phyloP scores from a whole-genome alignment of 768 basidiomycete genomes.

The Hirschioporus abietinus region DNA sequence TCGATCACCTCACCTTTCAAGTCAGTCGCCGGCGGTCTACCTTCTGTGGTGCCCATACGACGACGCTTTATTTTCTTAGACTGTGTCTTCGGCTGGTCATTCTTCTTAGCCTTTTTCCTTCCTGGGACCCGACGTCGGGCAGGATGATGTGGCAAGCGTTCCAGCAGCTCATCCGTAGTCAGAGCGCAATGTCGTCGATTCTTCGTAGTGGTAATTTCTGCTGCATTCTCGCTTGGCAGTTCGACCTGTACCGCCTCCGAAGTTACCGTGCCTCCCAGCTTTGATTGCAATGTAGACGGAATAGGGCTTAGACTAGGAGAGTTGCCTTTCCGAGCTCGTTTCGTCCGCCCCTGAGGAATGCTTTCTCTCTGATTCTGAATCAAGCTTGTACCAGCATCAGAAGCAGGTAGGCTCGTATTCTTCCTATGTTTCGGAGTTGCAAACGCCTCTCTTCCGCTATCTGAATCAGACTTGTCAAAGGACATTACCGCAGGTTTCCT shows the following conservation, averaged over 20 bases:
- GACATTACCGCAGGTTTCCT: background rate
- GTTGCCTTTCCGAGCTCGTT: background rate
- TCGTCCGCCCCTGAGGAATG: background rate
- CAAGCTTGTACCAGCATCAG: background rate
- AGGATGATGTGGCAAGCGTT: background rate
- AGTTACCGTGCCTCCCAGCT: too few relatives aligned
- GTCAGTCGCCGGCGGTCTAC: background rate
- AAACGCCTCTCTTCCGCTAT: background rate
- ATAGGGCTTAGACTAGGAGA: background rate
- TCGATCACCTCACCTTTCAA: background rate
- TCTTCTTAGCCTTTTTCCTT: background rate
- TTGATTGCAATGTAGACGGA: background rate
- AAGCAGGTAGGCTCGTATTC: background rate
- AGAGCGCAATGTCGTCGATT: background rate
- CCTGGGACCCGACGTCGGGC: too few relatives aligned
- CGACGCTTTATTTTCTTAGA: background rate
- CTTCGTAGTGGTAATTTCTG: background rate
- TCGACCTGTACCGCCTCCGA: too few relatives aligned
- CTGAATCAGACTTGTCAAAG: background rate
- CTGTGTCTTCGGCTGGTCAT: background rate
- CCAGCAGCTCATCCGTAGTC: background rate
- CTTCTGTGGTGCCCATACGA: background rate
- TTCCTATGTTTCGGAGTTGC: background rate
- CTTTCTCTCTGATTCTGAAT: background rate
- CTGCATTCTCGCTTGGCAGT: background rate